A percentile compares a stretch with the other conserved stretches of the same genome.
phyloP scores from a whole-genome alignment of 2,329 filamentous ascomycete species.

The Blastomyces parvus region DNA sequence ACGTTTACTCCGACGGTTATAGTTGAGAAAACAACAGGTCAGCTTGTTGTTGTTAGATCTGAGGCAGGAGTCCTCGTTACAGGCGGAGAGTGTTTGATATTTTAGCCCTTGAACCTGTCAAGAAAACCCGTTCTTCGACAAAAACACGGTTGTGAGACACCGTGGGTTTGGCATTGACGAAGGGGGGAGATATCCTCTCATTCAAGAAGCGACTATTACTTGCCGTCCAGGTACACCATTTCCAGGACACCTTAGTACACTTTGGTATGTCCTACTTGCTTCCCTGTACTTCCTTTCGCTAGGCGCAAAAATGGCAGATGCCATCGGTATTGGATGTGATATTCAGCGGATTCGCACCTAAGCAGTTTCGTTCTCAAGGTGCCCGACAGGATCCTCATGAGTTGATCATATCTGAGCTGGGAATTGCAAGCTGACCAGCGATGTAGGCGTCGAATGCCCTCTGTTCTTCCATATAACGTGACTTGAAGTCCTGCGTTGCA shows the following conservation, averaged over 20 bases:
- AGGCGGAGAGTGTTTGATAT: constrained; percentile 2
- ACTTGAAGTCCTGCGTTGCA: background rate
- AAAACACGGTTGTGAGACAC: constrained; percentile 15
- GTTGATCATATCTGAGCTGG: background rate
- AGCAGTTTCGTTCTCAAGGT: background rate
- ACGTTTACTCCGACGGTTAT: background rate
- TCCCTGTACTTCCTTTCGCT: background rate
- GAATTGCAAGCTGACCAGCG: background rate
- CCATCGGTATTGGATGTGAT: background rate
- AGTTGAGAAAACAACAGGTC: background rate
- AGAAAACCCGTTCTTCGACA: background rate
- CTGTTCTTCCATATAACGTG: background rate
- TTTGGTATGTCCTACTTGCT: background rate
- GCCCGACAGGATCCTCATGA: background rate
- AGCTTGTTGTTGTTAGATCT: background rate
- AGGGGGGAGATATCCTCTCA: background rate
- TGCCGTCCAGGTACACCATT: background rate
- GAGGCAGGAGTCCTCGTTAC: constrained; percentile 6
- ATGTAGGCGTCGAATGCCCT: constrained; percentile 1
- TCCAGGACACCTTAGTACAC: background rate
- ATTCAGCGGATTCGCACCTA: background rate
- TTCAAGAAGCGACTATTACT: background rate
- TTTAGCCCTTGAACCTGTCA: background rate
- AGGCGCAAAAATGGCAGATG: background rate
- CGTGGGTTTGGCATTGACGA: constrained; percentile 22